Evolutionary conservation across 225 moss, liverwort and hornwort species (phyloP), one percentile per base, ranked within the genome.

Genomic region (Asterella californica): DNA sequence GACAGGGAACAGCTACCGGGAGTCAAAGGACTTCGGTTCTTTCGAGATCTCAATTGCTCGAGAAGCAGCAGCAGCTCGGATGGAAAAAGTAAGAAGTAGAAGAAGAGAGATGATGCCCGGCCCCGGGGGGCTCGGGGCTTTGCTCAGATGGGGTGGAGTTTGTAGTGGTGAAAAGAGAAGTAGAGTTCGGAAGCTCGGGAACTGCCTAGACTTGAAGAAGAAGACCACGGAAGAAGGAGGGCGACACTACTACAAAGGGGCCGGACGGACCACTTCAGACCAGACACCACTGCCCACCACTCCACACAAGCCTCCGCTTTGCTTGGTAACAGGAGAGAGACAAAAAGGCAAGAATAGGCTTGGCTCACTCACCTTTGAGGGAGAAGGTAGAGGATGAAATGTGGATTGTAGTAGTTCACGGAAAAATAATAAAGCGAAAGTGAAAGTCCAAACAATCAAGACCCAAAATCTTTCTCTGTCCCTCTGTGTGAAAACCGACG

Each of bases 91-190:
- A 73, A 52, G 73, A 36, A 14, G 70, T 18, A 42, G 49, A 64
- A 64, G 64, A 37, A 37, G 37, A 76, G 47, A 30, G 78, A 78
- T 78, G 49, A 24, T 53, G 67, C 67, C 81, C 84, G 84, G 84
- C 84, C 84, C 84, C 81, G 72, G 84, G 67, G 80, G 84, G 65
- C 77, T 84, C 84, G 84, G 83, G 69, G 76, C 49, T 75, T n/a
- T 61, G 36, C 11, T 70, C 78, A 61, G 80, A 76, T 73, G 78
- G 77, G 46, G 42, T 70, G 42, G 69, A 70, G 27, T 22, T 55
- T 64, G 47, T 73, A 73, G 73, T 72, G 47, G 71, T 73, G 73
- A 48, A 73, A 73, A 42, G 49, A 48, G 50, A 50, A 73, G 73
- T 73, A 38, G 67, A 34, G 67, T 15, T n/a, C n/a, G n/a, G n/a